Base-by-base conservation (phyloP, 2,329 filamentous ascomycete genomes). In the Lasiodiplodia citricola region DNA sequence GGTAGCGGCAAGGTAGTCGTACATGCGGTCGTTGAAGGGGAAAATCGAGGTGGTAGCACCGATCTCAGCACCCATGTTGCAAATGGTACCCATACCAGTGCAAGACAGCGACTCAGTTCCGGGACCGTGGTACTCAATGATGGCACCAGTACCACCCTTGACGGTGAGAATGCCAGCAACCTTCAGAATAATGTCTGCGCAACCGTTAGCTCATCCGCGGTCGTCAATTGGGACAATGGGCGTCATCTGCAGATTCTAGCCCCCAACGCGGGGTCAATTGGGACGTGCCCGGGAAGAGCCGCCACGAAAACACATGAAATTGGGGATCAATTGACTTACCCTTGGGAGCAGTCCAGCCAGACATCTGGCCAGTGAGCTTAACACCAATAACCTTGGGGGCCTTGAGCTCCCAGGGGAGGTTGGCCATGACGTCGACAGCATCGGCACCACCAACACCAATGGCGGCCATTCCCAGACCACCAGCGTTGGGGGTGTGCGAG, bases 371-470 rank as follows among this genome's bases (percentile, higher is more conserved):
- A 74, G 94, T 97, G 69, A 99, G 91, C 85, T 92, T 96, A 68
- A 99, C 91, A 88, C 96, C 96, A 79, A 98, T 97, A 71, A 97
- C 86, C 85, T 97, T 97, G 72, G 96, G 96, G 70, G 96, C 95
- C 88, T 98, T 98, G 77, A 99, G 85, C 83, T 99, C 96, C 96
- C 96, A 98, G 70, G 95, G 95, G 74, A 97, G 89, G 83, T 93
- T 91, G 77, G 94, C 94, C 93, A 99, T 97, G 76, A 97, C 96
- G 83, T 99, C 96, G 77, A 98, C 96, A 70, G 96, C 96, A 84
- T 98, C 96, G 79, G 95, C 96, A 88, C 96, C 95, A 85, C 96
- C 95, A 72, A 97, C 95, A 90, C 94, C 95, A 79, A 98, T 97
- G 70, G 93, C 92, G 77, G 88, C 90, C 91, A 96, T 97, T 81